Evolutionary conservation across 2,329 filamentous ascomycete genomes (phyloP).

Genomic region (Claviceps arundinis): DNA sequence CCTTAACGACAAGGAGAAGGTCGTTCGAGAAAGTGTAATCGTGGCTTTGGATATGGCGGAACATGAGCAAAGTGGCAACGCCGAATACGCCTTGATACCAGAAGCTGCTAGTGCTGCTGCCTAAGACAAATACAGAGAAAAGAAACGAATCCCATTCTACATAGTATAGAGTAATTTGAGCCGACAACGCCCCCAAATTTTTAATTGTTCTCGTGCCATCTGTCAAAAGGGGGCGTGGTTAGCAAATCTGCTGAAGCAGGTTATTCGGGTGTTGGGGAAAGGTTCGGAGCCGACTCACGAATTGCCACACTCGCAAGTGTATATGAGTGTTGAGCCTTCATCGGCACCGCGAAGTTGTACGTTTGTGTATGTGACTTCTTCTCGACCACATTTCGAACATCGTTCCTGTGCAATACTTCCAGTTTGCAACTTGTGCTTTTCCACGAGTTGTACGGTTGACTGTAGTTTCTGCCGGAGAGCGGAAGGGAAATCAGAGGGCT

Average conservation of each 20-base stretch:
- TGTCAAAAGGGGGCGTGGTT: constrained; percentile 7
- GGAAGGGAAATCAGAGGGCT: constrained; percentile 81
- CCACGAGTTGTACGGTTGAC: constrained; percentile 74
- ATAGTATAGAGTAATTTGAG: constrained; percentile 3
- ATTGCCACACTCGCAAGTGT: constrained; percentile 73
- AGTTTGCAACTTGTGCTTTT: constrained; percentile 62
- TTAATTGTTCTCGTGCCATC: constrained; percentile 49
- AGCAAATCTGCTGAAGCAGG: constrained; percentile 5
- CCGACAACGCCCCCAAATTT: neutral
- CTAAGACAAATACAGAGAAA: constrained; percentile 13
- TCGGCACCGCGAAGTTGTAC: constrained; percentile 85
- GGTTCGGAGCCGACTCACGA: constrained; percentile 42
- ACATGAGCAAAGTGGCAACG: constrained; percentile 78
- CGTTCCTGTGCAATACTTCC: constrained; percentile 53
- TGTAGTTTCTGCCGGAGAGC: constrained; percentile 68
- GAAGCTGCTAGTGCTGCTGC: constrained; percentile 34
- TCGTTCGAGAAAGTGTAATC: constrained; percentile 87
- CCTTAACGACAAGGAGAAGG: constrained; percentile 78
- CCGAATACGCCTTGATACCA: constrained; percentile 86
- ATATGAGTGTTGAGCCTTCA: constrained; percentile 88
- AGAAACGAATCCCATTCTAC: neutral
- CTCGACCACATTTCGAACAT: constrained; percentile 69
- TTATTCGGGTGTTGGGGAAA: neutral
- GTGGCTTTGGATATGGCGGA: constrained; percentile 97
- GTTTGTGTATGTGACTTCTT: constrained; percentile 73